These are phyloP conservation scores for Ceratobasidium sp. DNA, from an alignment of 1,284 basidiomycete species.

Conservation along the genomic window DNA sequence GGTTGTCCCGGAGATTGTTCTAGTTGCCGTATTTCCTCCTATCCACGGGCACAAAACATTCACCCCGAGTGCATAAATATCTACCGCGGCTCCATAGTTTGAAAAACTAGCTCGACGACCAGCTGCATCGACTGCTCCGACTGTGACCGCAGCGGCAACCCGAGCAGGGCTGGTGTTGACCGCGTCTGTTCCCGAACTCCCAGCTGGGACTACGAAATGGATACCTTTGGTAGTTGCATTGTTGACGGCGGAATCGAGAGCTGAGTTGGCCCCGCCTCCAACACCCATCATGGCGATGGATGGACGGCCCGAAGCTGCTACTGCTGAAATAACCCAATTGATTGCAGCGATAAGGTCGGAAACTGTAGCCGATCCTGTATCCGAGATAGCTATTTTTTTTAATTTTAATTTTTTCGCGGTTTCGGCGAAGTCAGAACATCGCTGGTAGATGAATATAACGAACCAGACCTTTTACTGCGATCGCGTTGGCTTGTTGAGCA, in stretches of 20 bases:
- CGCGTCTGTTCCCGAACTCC: conserved; percentile 8
- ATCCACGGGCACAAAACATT: conserved; percentile 27
- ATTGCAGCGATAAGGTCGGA: conserved; percentile 36
- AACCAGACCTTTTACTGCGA: conserved; percentile 22
- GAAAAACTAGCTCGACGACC: conserved; percentile 14
- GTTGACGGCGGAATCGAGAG: background rate
- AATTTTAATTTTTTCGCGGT: background rate
- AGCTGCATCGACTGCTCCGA: conserved; percentile 12
- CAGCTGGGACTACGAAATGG: conserved; percentile 32
- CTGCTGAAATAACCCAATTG: conserved; percentile 21
- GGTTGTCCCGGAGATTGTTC: conserved; percentile 4
- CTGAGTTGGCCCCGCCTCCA: background rate
- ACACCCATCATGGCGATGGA: background rate
- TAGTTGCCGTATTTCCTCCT: background rate
- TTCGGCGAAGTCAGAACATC: background rate
- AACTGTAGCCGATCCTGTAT: conserved; percentile 20
- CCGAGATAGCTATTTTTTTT: background rate
- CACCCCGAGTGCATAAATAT: conserved; percentile 26
- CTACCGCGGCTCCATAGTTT: conserved; percentile 26
- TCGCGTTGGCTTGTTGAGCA: conserved; percentile 26
- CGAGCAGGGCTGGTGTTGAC: conserved; percentile 14
- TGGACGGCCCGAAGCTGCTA: conserved; percentile 4
- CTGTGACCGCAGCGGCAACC: background rate
- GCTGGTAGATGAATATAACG: background rate
- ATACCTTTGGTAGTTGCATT: conserved; percentile 16